phyloP scores from a whole-genome alignment of 1,139 yeast genomes.

The Scheffersomyces parashehatae region DNA sequence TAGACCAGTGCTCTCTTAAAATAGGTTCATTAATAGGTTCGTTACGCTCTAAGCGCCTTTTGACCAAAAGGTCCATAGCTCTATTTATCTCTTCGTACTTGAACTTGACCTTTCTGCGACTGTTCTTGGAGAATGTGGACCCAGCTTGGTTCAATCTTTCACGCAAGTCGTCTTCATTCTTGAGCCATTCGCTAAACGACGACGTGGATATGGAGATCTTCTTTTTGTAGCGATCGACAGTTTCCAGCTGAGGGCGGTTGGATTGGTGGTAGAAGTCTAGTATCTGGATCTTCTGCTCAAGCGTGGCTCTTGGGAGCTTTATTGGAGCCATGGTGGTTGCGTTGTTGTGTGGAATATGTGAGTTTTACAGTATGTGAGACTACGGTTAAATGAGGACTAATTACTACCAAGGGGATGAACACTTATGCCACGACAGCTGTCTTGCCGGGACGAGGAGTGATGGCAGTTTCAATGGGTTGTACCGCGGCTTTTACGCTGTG shows the following conservation, averaged over 20 bases:
- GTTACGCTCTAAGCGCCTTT: constrained; percentile 40
- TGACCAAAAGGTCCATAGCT: constrained; percentile 58
- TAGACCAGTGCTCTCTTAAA: constrained; percentile 56
- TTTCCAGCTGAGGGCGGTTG: constrained; percentile 56
- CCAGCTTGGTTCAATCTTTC: constrained; percentile 41
- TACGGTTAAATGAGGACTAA: too few relatives aligned
- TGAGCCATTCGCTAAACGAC: constrained; percentile 61
- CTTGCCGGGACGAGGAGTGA: too few relatives aligned
- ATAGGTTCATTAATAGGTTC: constrained; percentile 57
- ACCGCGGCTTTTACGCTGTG: too few relatives aligned
- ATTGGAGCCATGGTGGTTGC: constrained; percentile 11
- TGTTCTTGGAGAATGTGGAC: constrained; percentile 35
- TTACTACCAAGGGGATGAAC: too few relatives aligned
- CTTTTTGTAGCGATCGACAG: constrained; percentile 52
- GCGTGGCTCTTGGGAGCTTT: constrained; percentile 55
- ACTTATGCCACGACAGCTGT: too few relatives aligned
- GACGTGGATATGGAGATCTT: constrained; percentile 56
- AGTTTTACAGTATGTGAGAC: too few relatives aligned
- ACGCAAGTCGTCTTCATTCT: constrained; percentile 51
- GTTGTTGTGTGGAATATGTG: neutral
- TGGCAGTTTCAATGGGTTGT: too few relatives aligned
- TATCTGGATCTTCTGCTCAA: constrained; percentile 58
- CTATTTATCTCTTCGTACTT: constrained; percentile 58
- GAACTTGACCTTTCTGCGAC: constrained; percentile 50
- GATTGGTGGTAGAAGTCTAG: constrained; percentile 51